phyloP scores from a whole-genome alignment of 768 basidiomycete species.

The Lactarius vividus region DNA sequence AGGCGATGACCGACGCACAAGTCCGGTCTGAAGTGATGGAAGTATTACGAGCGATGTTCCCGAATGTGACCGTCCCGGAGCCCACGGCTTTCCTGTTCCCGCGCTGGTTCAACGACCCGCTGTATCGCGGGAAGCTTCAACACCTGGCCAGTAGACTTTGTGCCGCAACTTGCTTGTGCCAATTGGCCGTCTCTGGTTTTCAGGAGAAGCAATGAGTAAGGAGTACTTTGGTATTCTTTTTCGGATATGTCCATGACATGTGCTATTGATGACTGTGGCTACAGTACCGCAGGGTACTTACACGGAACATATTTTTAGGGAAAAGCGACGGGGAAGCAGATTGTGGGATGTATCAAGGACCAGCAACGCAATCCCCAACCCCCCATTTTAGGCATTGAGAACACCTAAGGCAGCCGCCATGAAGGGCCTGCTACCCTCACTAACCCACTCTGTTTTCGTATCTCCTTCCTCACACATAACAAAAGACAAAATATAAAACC shows the following conservation, averaged over 20 bases:
- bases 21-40: constrained; percentile 51
- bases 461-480: too few species aligned
- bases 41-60: constrained; percentile 56
- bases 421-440: too few species aligned
- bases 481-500: too few species aligned
- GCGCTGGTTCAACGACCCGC: constrained; percentile 49
- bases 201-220: constrained; percentile 56
- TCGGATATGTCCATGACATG: neutral
- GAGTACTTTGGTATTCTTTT: constrained; percentile 48
- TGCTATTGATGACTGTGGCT: too few species aligned
- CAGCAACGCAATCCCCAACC: constrained; percentile 12
- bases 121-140: constrained; percentile 59
- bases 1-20: constrained; percentile 46
- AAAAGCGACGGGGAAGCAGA: constrained; percentile 23
- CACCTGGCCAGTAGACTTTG: constrained; percentile 61
- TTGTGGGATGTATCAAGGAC: constrained; percentile 31
- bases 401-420: too few species aligned
- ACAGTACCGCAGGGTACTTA: constrained; percentile 30
- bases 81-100: constrained; percentile 53
- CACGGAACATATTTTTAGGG: constrained; percentile 37
- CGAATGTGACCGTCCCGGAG: constrained; percentile 47
- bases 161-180: constrained; percentile 49
- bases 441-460: too few species aligned
- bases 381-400: constrained; percentile 24
- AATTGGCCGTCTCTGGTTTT: constrained; percentile 53